phyloP scores from a whole-genome alignment of 768 basidiomycete species.

The Hypsizygus marmoreus region DNA sequence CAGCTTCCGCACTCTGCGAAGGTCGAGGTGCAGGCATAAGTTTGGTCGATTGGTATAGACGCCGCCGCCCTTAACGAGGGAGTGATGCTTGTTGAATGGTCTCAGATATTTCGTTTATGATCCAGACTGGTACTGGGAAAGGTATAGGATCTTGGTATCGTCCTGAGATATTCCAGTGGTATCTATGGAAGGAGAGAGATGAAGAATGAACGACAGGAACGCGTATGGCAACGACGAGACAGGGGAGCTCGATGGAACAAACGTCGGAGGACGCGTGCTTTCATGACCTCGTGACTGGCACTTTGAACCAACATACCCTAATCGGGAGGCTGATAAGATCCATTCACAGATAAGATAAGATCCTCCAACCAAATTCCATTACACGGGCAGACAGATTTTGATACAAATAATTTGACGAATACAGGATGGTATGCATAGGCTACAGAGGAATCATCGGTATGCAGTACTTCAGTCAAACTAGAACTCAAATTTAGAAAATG shows the following conservation, averaged over 20 bases:
- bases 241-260: constrained; percentile 6
- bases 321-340: constrained; percentile 20
- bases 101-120: not conserved
- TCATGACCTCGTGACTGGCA: constrained; percentile 19
- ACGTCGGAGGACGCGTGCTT: constrained; percentile 16
- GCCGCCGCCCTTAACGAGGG: not conserved
- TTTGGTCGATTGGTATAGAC: not conserved
- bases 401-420: not conserved
- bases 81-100: not conserved
- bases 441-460: no score
- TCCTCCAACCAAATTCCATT: not conserved
- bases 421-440: no score
- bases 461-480: not conserved
- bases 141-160: constrained; percentile 5
- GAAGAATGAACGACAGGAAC: constrained; percentile 15
- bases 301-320: constrained; percentile 30
- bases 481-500: not conserved
- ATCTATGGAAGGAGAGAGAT: constrained; percentile 11
- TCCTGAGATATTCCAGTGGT: constrained; percentile 7
- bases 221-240: constrained; percentile 14
- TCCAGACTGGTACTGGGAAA: no score
- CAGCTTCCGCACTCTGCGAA: constrained; percentile 67
- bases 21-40: constrained; percentile 50
- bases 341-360: constrained; percentile 21
- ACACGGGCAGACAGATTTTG: not conserved